These are phyloP conservation scores for Chlorella sorokiniana DNA, from an alignment of 139 green algal genomes.

Conservation along the genomic window DNA sequence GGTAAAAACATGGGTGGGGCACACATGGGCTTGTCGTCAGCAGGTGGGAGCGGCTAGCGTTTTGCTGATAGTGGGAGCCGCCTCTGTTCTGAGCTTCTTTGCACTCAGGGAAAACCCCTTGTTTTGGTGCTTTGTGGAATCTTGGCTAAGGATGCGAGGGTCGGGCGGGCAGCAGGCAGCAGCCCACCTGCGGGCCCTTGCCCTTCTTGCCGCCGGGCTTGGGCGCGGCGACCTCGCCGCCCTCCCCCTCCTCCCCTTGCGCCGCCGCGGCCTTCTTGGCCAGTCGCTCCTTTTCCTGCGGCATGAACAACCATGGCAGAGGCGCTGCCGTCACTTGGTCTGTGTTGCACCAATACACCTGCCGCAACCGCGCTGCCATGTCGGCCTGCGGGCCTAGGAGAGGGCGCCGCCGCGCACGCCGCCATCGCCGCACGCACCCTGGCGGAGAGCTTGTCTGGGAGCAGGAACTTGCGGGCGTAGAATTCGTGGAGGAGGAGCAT, in stretches of 20 bases:
- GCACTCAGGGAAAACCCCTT: no score
- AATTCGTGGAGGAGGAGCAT: constrained; percentile 99
- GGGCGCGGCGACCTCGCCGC: neutral
- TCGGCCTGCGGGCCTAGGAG: no score
- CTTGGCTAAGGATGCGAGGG: no score
- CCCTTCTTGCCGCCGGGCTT: constrained; percentile 50
- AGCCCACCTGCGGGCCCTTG: constrained; percentile 47
- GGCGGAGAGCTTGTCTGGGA: constrained; percentile 88
- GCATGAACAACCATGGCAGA: neutral
- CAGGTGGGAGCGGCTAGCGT: neutral
- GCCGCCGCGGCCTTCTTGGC: constrained; percentile 30
- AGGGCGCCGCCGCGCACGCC: no score
- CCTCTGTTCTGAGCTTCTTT: no score
- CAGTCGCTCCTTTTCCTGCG: constrained; percentile 63
- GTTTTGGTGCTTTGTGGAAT: no score
- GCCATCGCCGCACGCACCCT: constrained; percentile 26
- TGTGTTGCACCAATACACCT: no score
- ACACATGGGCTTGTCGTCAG: neutral
- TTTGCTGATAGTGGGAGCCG: no score
- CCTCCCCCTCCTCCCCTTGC: constrained; percentile 22
- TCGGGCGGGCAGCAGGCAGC: no score
- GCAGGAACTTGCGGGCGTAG: constrained; percentile 93
- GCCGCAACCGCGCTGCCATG: no score
- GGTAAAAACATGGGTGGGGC: neutral
- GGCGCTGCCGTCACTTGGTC: no score